Percentiles rank a stretch among this genome's conserved stretches.
Conservation (phyloP, 495 filamentous ascomycete genomes). For the Penicillium diatomitis region DNA sequence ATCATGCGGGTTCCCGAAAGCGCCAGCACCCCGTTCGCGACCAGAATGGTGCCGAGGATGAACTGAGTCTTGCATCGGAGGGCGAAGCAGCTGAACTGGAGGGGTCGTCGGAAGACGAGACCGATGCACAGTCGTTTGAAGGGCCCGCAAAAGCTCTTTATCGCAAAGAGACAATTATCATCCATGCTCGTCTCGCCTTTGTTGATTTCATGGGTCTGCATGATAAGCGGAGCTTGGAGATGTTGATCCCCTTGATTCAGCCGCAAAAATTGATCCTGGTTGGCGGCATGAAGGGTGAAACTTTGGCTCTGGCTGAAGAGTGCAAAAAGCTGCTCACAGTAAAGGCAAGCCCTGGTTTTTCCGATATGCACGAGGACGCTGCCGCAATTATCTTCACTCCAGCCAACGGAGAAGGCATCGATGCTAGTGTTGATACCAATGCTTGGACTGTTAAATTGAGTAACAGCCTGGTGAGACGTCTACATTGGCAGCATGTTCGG, state of each 20-base stretch:
- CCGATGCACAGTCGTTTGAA: slow-evolving; percentile 40
- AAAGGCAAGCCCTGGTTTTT: slow-evolving; percentile 33
- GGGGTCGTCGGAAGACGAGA: slow-evolving; percentile 39
- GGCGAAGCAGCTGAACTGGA: slow-evolving; percentile 37
- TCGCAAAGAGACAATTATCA: slow-evolving; percentile 46
- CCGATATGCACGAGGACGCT: slow-evolving; percentile 23
- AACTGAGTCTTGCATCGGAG: slow-evolving; percentile 29
- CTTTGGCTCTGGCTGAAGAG: slow-evolving; percentile 63
- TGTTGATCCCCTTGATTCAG: slow-evolving; percentile 89
- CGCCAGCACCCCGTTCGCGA: slow-evolving; percentile 30
- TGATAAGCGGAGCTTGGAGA: slow-evolving; percentile 83
- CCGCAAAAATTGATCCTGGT: slow-evolving; percentile 89
- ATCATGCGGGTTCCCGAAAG: slow-evolving; percentile 28
- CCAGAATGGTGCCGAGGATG: slow-evolving; percentile 34
- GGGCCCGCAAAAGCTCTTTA: slow-evolving; percentile 70
- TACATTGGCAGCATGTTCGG: slow-evolving; percentile 92
- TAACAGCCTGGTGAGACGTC: slow-evolving; percentile 65
- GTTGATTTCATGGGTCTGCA: slow-evolving; percentile 90
- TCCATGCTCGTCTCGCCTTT: slow-evolving; percentile 69
- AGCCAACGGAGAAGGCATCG: slow-evolving; percentile 54
- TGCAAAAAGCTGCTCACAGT: slow-evolving; percentile 65
- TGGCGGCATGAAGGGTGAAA: slow-evolving; percentile 70
- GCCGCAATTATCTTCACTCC: slow-evolving; percentile 70
- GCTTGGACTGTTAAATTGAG: slow-evolving; percentile 92
- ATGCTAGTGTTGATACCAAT: slow-evolving; percentile 95